Base-by-base conservation (phyloP, 2,329 filamentous ascomycete genomes). In the Mollisia scopiformis region DNA sequence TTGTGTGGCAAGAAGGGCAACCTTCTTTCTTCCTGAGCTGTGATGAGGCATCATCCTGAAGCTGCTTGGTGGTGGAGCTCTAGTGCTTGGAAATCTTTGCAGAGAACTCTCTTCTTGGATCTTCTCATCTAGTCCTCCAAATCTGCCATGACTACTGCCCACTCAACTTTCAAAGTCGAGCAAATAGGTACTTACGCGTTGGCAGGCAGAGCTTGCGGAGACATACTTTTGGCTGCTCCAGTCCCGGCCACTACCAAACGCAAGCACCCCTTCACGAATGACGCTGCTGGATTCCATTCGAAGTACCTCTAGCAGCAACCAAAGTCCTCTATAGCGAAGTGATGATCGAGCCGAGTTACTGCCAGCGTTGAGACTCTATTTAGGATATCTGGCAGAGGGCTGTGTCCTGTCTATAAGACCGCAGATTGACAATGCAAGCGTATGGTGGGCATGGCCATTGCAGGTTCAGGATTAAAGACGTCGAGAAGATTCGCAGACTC, bases 341-440 rank as follows among this genome's bases (percentile, higher is more conserved):
- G 55, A 63, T 13, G 54, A 60, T 1, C 66, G 67, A 47, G 33
- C 30, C 16, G 31, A 21, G 16, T 66, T 49, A 13, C 2, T 49
- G 7, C 55, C 66, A 30, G 37, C 65, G 19, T 28, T 47, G 10
- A 67, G 46, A 25, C 56, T 69, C 11, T 65, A 63, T 5, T 11
- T 59, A 25, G 67, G 67, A 39, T 56, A n/a, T 69, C n/a, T 37
- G 66, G 37, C 49, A 57, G 50, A 57, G n/a, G n/a, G n/a, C n/a
- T n/a, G n/a, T n/a, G n/a, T n/a, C n/a, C n/a, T n/a, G n/a, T n/a
- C n/a, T n/a, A n/a, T n/a, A n/a, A 46, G 58, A 59, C 21, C 39
- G 23, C 27, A n/a, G 37, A n/a, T 55, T 64, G 49, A 64, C 66
- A 28, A 41, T 64, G 47, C 51, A 51, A 49, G 67, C 60, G 56